phyloP scores from a whole-genome alignment of 148 eudicot genomes.

The Rheum nobile region DNA sequence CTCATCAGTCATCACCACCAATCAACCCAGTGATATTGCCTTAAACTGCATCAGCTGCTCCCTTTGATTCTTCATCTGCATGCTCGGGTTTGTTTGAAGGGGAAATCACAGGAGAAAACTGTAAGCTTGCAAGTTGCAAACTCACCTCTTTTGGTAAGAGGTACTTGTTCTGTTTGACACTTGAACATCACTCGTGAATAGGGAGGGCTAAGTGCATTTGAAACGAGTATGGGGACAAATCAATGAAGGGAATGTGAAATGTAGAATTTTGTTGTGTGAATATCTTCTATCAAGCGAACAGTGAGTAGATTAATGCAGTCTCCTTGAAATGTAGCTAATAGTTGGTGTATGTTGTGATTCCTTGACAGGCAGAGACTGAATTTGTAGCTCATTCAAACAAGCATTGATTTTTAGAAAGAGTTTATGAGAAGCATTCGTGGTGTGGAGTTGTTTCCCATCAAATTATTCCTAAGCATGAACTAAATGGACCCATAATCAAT shows the following conservation, averaged over 20 bases:
- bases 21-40: background rate
- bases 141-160: background rate
- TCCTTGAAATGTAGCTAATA: background rate
- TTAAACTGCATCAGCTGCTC: background rate
- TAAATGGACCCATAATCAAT: no score
- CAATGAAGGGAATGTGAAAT: background rate
- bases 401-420: background rate
- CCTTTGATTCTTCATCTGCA: background rate
- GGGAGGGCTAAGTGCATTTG: no score
- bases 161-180: background rate
- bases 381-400: background rate
- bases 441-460: no score
- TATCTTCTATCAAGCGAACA: background rate
- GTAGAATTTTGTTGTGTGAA: background rate
- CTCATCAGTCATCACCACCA: background rate
- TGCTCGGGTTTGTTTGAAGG: no score
- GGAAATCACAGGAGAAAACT: no score
- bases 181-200: background rate
- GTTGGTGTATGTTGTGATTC: no score
- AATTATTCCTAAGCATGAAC: no score
- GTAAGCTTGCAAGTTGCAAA: no score
- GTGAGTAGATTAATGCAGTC: background rate
- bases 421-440: background rate
- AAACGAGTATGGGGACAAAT: background rate
- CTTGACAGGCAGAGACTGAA: background rate